phyloP scores from a whole-genome alignment of 768 basidiomycete genomes.

The Tylopilus rubrobrunneus region DNA sequence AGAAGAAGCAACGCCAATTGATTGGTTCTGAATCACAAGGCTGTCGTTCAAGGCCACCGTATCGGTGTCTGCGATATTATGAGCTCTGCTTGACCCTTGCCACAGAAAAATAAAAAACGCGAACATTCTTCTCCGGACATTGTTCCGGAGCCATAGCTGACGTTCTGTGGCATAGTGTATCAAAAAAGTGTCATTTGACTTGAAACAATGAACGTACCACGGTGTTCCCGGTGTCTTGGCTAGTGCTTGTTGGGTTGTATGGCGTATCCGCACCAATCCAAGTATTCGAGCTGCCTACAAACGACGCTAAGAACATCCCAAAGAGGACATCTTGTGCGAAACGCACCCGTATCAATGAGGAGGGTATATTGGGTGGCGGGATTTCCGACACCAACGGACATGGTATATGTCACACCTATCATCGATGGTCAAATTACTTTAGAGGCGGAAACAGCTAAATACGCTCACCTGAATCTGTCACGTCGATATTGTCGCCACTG shows the following conservation, averaged over 20 bases:
- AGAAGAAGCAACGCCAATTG: slow-evolving; percentile 44
- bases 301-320: neutral
- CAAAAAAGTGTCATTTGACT: neutral
- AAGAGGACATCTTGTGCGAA: neutral
- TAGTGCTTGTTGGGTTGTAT: slow-evolving; percentile 46
- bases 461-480: slow-evolving; percentile 47
- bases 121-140: slow-evolving; percentile 52
- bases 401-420: slow-evolving; percentile 50
- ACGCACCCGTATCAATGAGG: slow-evolving; percentile 54
- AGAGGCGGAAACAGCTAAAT: neutral
- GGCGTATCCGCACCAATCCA: slow-evolving; percentile 52
- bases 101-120: slow-evolving; percentile 1
- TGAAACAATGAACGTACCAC: slow-evolving; percentile 28
- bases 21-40: slow-evolving; percentile 45
- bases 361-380: slow-evolving; percentile 49
- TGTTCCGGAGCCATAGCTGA: slow-evolving; percentile 51
- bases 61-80: slow-evolving; percentile 39
- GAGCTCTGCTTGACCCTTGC: neutral
- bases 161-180: slow-evolving; percentile 32
- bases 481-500: slow-evolving; percentile 40
- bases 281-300: slow-evolving; percentile 44
- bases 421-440: neutral
- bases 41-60: slow-evolving; percentile 38
- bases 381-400: slow-evolving; percentile 47
- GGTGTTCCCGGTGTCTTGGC: slow-evolving; percentile 36